phyloP scores from a whole-genome alignment of 164 flowering plant species.

The Vitis riparia region DNA sequence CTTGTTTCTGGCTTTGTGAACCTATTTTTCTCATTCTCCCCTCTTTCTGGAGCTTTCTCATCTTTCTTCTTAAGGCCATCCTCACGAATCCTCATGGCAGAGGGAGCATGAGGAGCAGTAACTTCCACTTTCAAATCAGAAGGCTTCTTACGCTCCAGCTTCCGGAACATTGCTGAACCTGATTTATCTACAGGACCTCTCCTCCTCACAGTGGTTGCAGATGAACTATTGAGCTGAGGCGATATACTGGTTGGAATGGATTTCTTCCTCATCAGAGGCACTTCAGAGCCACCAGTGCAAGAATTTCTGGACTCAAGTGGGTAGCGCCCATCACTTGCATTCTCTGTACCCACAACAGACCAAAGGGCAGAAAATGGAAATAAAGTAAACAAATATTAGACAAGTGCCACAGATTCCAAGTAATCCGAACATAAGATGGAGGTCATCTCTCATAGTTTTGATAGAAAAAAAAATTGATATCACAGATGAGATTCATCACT shows the following conservation, averaged over 20 bases:
- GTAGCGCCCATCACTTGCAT: conserved; percentile 41
- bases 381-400: not conserved
- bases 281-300: conserved; percentile 17
- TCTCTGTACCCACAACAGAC: conserved; percentile 32
- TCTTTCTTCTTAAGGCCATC: conserved; percentile 25
- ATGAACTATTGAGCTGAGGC: conserved; percentile 41
- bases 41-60: conserved; percentile 21
- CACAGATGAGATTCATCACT: too few species aligned
- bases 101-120: conserved; percentile 32
- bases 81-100: conserved; percentile 18
- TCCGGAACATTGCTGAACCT: conserved; percentile 36
- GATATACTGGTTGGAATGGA: conserved; percentile 25
- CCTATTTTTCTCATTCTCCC: conserved; percentile 27
- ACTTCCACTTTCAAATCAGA: conserved; percentile 55
- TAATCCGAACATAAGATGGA: not conserved
- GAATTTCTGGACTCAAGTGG: conserved; percentile 35
- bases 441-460: too few species aligned
- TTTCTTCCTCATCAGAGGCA: conserved; percentile 33
- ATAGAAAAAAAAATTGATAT: too few species aligned
- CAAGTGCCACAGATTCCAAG: not conserved
- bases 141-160: conserved; percentile 48
- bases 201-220: conserved; percentile 42
- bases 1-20: conserved; percentile 40
- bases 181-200: conserved; percentile 42
- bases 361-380: not conserved